Base-by-base conservation (phyloP, 2,329 filamentous ascomycete species). In the Hysterium pulicare region DNA sequence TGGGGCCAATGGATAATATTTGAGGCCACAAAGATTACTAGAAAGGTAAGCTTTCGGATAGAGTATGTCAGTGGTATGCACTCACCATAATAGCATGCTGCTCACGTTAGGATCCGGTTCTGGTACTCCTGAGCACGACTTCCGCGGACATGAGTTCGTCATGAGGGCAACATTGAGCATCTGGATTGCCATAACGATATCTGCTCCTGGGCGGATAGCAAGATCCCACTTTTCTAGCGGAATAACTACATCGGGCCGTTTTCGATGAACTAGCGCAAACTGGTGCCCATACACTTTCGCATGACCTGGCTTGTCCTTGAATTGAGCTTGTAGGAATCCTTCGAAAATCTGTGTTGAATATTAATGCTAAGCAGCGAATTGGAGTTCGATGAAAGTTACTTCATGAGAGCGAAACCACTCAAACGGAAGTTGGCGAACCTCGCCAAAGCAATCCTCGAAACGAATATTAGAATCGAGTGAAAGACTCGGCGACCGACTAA, bases 301-400 rank as follows among this genome's bases (percentile, higher is more conserved):
- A 33, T 8, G 8, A n/a, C 31, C 31, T 6, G 31, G 31, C 8
- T 11, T 16, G 15, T 33, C 21, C 7, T 31, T 40, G 23, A 40
- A 40, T 4, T 21, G 3, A 10, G 37, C 24, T 19, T 31, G 30
- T 5, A 40, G 22, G 9, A 40, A 4, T 13, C 37, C 37, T 31
- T 40, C 37, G 20, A 40, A 40, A 16, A 20, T 17, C 24, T 40
- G n/a, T n/a, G n/a, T n/a, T n/a, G n/a, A n/a, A n/a, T n/a, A n/a
- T n/a, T n/a, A n/a, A n/a, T n/a, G n/a, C n/a, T n/a, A n/a, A n/a
- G n/a, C n/a, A n/a, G n/a, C n/a, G n/a, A n/a, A n/a, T n/a, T n/a
- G n/a, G n/a, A n/a, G n/a, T n/a, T n/a, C n/a, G n/a, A n/a, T n/a
- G n/a, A n/a, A n/a, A n/a, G n/a, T n/a, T n/a, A n/a, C n/a, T n/a